Conservation (phyloP, 2,329 filamentous ascomycete genomes). For the Mariannaea elegans region DNA sequence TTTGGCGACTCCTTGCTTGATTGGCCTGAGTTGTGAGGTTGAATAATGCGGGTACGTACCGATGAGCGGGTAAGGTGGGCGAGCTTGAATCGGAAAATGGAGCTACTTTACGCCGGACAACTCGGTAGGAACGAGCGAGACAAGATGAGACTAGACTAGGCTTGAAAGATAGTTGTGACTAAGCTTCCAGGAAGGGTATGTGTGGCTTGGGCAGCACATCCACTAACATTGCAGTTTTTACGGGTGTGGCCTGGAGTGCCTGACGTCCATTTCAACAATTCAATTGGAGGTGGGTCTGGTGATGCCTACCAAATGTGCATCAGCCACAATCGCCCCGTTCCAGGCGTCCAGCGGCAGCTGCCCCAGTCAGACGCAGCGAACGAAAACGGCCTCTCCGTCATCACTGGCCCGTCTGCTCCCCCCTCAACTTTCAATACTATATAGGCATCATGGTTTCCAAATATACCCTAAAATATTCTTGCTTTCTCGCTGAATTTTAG, state of each 20-base stretch:
- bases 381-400: not conserved
- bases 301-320: not conserved
- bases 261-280: no score
- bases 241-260: no score
- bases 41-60: constrained; percentile 8
- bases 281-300: constrained; percentile 19
- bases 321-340: constrained; percentile 12
- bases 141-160: no score
- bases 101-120: constrained; percentile 22
- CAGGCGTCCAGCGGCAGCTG: not conserved
- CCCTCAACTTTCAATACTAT: not conserved
- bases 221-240: not conserved
- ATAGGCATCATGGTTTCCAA: not conserved
- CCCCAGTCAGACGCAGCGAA: not conserved
- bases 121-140: no score
- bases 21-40: constrained; percentile 23
- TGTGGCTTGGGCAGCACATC: not conserved
- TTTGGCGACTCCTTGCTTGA: constrained; percentile 13
- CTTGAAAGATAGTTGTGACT: not conserved
- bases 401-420: not conserved
- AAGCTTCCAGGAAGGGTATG: not conserved
- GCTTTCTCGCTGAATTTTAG: not conserved
- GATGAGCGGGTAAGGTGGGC: not conserved
- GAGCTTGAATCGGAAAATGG: constrained; percentile 6
- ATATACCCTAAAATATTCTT: no score